Base-by-base conservation (phyloP, 2,329 filamentous ascomycete species). In the Calonectria pteridis region DNA sequence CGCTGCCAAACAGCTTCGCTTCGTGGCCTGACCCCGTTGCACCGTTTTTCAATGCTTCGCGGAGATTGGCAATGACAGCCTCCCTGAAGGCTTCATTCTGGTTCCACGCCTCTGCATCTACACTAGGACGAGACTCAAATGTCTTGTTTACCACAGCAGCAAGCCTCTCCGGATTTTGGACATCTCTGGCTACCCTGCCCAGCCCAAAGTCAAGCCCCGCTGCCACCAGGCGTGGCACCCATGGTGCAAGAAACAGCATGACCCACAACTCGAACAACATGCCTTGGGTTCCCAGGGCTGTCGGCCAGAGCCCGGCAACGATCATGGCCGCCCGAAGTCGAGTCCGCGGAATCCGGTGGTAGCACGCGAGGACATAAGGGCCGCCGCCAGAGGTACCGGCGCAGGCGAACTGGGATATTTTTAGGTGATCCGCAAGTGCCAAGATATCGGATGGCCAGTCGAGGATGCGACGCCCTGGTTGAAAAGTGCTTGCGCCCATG, bases 361-460 rank as follows among this genome's bases (percentile, higher is more conserved):
- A 77, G 58, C 81, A 83, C 1, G 81, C 79, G 26, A 84, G 67
- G 14, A 76, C 81, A 66, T 81, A 83, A 0, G 82, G 81, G 0
- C 77, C 80, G 33, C 81, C 83, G 14, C 80, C 82, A 0, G 82
- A 83, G n/a, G 50, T 40, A 23, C 80, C 82, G 4, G 83, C 37
- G 28, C 83, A 73, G 28, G 76, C 81, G 23, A 83, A 84, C 0
- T 55, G 49, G 6, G 55, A 1, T 29, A 82, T 73, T 2, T 51
- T 20, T 35, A 80, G 73, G 51, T 78, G 76, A 7, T 74, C 71
- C 3, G 81, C 82, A 28, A 84, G 77, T 1, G 73, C 77, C 14
- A 63, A 29, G 16, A 69, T 29, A 37, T 70, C 68, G 18, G 37
- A 55, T 37, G 58, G 68, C 58, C 58, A 65, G 16, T 69, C 67